phyloP scores from a whole-genome alignment of 805 yeast genomes.

The Barnettozyma populi region DNA sequence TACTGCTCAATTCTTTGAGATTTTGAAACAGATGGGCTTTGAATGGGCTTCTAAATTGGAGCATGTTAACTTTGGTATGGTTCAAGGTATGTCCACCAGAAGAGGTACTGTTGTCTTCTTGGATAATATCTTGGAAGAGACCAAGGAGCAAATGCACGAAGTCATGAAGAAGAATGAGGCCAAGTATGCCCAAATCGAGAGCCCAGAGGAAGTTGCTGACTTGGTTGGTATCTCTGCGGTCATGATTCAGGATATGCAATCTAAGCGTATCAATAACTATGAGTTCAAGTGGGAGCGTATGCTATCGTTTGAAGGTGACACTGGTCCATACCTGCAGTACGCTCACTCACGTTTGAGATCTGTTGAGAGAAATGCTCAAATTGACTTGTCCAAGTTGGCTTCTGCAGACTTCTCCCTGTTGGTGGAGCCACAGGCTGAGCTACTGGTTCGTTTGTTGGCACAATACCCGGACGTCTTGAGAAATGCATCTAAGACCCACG shows the following conservation, averaged over 20 bases:
- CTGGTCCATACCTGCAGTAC: constrained; percentile 97
- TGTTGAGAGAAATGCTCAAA: constrained; percentile 78
- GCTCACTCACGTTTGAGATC: constrained; percentile 97
- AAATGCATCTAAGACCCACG: constrained; percentile 77
- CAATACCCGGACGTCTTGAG: constrained; percentile 89
- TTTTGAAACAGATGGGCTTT: constrained; percentile 82
- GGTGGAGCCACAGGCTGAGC: constrained; percentile 64
- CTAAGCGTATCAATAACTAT: constrained; percentile 94
- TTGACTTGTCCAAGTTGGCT: constrained; percentile 38
- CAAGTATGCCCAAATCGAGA: constrained; percentile 87
- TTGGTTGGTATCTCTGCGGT: constrained; percentile 94
- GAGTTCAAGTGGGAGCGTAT: constrained; percentile 97
- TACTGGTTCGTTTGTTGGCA: constrained; percentile 70
- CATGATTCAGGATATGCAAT: constrained; percentile 98
- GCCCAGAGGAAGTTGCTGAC: constrained; percentile 94
- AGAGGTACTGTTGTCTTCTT: constrained; percentile 98
- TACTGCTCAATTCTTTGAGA: constrained; percentile 88
- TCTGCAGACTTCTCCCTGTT: constrained; percentile 56
- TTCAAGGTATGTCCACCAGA: constrained; percentile 96
- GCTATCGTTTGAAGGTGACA: constrained; percentile 98
- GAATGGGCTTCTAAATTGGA: constrained; percentile 77
- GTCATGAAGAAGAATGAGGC: constrained; percentile 90
- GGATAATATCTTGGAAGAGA: constrained; percentile 88
- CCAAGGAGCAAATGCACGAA: constrained; percentile 90
- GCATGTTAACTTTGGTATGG: constrained; percentile 96